Conservation (phyloP, 179 eudicot genomes). For the Drosera spatulata region DNA sequence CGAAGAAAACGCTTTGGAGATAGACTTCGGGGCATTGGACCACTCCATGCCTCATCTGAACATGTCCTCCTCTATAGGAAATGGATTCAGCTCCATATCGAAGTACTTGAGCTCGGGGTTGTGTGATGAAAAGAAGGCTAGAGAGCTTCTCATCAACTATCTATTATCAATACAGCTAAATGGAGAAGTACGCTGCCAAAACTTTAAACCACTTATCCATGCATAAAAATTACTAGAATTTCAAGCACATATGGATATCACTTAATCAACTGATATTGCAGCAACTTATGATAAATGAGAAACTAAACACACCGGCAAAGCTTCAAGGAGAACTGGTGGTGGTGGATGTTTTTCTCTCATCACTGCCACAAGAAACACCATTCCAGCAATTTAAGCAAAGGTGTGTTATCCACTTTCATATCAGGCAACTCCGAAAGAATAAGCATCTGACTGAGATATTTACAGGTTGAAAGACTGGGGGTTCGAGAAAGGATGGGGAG, state of each 20-base stretch:
- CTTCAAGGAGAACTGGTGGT: conserved; percentile 61
- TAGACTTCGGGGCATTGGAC: conserved; percentile 85
- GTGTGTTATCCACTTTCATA: conserved; percentile 14
- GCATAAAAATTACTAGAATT: no score
- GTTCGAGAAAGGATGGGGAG: conserved; percentile 95
- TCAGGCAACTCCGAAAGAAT: neutral
- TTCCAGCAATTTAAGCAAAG: conserved; percentile 56
- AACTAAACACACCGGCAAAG: conserved; percentile 49
- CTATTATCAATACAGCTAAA: conserved; percentile 51
- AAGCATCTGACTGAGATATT: neutral
- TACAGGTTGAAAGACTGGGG: conserved; percentile 84
- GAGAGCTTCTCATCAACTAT: conserved; percentile 70
- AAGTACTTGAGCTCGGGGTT: conserved; percentile 56
- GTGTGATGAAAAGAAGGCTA: conserved; percentile 45
- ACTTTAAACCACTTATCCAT: neutral
- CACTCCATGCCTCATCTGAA: conserved; percentile 42
- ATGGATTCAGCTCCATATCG: conserved; percentile 55
- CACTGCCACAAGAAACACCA: conserved; percentile 51
- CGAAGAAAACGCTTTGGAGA: conserved; percentile 72
- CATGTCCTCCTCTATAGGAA: conserved; percentile 77
- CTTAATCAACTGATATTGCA: conserved; percentile 17
- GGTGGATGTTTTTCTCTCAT: conserved; percentile 52
- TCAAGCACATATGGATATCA: no score
- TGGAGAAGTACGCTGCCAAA: conserved; percentile 45
- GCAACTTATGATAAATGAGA: conserved; percentile 83